Evolutionary conservation across 768 basidiomycete genomes (phyloP), one percentile per base, ranked within the genome.

Genomic region (Rubroboletus satanas): DNA sequence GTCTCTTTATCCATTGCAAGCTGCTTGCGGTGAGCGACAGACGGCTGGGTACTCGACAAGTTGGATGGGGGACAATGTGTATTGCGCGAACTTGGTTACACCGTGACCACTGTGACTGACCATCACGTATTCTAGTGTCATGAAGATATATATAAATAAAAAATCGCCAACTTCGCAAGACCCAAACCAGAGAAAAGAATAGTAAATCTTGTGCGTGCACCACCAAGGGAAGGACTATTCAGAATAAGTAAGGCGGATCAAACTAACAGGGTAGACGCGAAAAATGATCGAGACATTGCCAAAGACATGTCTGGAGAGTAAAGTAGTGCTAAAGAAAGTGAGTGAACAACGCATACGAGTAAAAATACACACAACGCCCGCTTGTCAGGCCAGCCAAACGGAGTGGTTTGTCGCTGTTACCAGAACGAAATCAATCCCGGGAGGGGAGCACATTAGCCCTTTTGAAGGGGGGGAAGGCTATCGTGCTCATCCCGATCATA

Each of bases 1-100:
- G 85, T 70, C 61, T 83, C 76, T 58, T 66, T 75, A 45, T 84
- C 78, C 83, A 83, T 78, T 39, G 74, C 53, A 23, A 46, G 41
- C 15, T 46, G 38, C 29, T 45, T 18, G 51, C 31, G 17, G 54
- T 9, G 55, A 47, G n/a, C 4, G 45, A 56, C 49, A 18, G 35
- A 44, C 48, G 29, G 18, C 14, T 23, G 42, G 10, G 45, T 21
- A 29, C 29, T 50, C 21, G 28, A 23, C 54, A 29, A 57, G 49
- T 56, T 51, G 45, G 38, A 45, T 7, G 42, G 42, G 35, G 45
- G 57, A 55, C 56, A 55, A 65, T 59, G 57, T 56, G 54, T 45
- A 15, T 57, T 65, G 55, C 60, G 54, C 55, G 38, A 62, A 62
- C 62, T 41, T 35, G 59, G 65, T 69, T 57, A 69, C 66, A 31